Evolutionary conservation across 2,329 filamentous ascomycete genomes (phyloP), one percentile per base, ranked within the genome.

Genomic region (Exophiala aquamarina): DNA sequence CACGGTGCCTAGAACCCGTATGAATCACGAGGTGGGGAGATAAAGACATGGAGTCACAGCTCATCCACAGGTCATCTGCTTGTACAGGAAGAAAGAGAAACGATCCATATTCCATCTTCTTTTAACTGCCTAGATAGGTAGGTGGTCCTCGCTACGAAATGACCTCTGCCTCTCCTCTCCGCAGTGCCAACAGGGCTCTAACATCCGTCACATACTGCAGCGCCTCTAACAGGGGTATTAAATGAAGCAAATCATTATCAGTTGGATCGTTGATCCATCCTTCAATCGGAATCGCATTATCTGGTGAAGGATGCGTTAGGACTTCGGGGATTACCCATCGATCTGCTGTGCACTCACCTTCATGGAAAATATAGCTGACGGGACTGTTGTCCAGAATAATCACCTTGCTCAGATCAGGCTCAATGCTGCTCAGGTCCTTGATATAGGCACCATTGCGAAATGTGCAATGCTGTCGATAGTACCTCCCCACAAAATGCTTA

Each of bases 361-460:
- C 90, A 66, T 97, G 92, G 71, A 97, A 97, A 72, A 96, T 88
- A 71, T 97, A 98, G 72, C 91, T 96, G 75, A 96, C 82, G 45
- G 93, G 93, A 68, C 90, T 96, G 66, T 98, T 98, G 73, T 98
- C 93, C 69, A 98, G 76, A 66, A 98, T 98, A 87, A 97, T 95
- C 51, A 98, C 93, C 70, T 90, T 94, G 72, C 91, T 96, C 63
- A 98, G 74, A 67, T 98, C 93, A 14, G 93, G 91, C 75, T 98
- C 93, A 33, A 98, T 90, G 46, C 89, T 89, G 66, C 89, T 93
- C 47, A 98, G 75, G 70, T 98, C 93, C 69, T 98, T 98, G 75
- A 98, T 97, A 65, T 96, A 98, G 23, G 92, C 91, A 40, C 92
- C 92, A 60, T 96, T 93, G 44, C 93, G 81, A 64, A 89, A 90